These are phyloP conservation scores for Arxiozyma slooffiae DNA, from an alignment of 1,139 yeast genomes.

Conservation along the genomic window DNA sequence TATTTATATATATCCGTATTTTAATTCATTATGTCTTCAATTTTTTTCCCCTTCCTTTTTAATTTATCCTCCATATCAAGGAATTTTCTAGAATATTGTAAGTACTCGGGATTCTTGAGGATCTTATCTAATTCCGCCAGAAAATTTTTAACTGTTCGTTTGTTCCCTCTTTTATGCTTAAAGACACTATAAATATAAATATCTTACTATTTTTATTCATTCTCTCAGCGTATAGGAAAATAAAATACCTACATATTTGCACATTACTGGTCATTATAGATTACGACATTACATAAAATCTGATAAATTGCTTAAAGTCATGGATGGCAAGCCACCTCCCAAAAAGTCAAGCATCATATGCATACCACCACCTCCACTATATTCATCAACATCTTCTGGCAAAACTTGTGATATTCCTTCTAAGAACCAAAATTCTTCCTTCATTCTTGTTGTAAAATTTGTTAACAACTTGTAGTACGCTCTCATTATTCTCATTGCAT, in stretches of 20 bases:
- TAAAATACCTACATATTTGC: background rate
- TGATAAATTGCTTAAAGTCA: slow-evolving; percentile 37
- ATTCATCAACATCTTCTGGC: slow-evolving; percentile 75
- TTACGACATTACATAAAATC: slow-evolving; percentile 21
- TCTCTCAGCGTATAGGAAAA: background rate
- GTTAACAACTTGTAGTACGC: slow-evolving; percentile 75
- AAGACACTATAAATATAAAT: background rate
- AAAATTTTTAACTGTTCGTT: too few species aligned
- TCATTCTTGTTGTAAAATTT: slow-evolving; percentile 75
- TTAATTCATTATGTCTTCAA: background rate
- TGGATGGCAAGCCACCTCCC: slow-evolving; percentile 64
- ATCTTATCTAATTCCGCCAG: background rate
- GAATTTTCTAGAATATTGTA: background rate
- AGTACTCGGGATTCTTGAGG: background rate
- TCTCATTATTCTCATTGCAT: slow-evolving; percentile 83
- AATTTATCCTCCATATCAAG: background rate
- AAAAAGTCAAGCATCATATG: slow-evolving; percentile 82
- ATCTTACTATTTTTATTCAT: background rate
- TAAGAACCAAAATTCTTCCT: slow-evolving; percentile 84
- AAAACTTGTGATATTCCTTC: slow-evolving; percentile 84
- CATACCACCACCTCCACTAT: slow-evolving; percentile 82
- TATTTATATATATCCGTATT: background rate
- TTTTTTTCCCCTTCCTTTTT: background rate
- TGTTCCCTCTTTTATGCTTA: background rate
- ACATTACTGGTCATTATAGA: background rate